Evolutionary conservation across 1,139 yeast species (phyloP), one percentile per base, ranked within the genome.

Genomic region (Spencermartinsiella ligniputridi): DNA sequence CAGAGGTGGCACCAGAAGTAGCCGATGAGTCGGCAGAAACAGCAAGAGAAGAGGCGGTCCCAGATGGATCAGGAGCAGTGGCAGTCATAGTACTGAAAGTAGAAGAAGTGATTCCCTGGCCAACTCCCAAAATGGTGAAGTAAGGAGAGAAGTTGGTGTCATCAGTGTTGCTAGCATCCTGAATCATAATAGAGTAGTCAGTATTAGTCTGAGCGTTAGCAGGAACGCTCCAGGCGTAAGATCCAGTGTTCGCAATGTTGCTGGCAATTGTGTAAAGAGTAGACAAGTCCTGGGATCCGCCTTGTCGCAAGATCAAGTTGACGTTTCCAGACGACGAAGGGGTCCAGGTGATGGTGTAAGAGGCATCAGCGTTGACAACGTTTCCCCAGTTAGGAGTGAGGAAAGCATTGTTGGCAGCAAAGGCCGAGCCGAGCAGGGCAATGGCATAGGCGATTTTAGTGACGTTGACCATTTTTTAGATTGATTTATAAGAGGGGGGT

Each of bases 131-230:
- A 34, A 63, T 52, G 30, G 61, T 54, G 47, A 64, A 64, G 53
- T 58, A 59, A 12, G 65, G 63, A 39, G 62, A 53, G 53, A 50
- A 64, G 54, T 62, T 63, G 39, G 54, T 30, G 22, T 47, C 46
- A 22, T 37, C 18, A 8, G 49, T 44, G 40, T 59, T 47, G 19
- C 42, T 42, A n/a, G 58, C 49, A 37, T 57, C 57, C 41, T 48
- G 55, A 40, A 64, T 45, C 64, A 62, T 43, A 67, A 72, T 29
- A 58, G 68, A 29, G 67, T 68, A 57, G 33, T 53, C 61, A 20
- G 63, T 52, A 41, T 52, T 47, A 9, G 64, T 49, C 20, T 43
- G 38, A 13, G 49, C 40, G 13, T 48, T 40, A 25, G 44, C 44
- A 19, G 65, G 61, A 20, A 62, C 54, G 13, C 49, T 42, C 68